These are phyloP conservation scores for Endocladia muricata DNA, from an alignment of 31 red algal species.

Conservation along the genomic window DNA sequence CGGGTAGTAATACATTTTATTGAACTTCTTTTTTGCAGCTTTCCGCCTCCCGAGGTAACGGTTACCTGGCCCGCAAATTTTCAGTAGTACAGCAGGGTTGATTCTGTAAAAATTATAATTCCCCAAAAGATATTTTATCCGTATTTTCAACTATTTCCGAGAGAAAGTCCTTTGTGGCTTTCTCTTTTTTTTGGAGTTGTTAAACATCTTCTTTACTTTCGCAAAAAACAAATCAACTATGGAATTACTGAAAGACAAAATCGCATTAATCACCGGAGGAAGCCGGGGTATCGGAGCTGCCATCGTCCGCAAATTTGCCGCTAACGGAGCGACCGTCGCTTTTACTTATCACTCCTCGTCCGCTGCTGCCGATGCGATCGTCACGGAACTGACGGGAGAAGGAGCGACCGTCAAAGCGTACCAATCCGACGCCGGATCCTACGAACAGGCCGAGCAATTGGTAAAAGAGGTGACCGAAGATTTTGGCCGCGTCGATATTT, in stretches of 20 bases:
- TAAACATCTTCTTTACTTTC: too few species aligned
- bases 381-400: not conserved
- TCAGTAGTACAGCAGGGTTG: too few species aligned
- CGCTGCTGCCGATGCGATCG: not conserved
- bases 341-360: not conserved
- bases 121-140: too few species aligned
- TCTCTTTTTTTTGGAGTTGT: too few species aligned
- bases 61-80: too few species aligned
- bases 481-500: slow-evolving; percentile 22
- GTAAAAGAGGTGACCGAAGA: not conserved
- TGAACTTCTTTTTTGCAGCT: too few species aligned
- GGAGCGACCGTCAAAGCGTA: not conserved
- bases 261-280: not conserved
- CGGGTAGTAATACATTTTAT: too few species aligned
- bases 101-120: too few species aligned
- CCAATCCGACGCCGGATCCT: slow-evolving; percentile 6
- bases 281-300: not conserved
- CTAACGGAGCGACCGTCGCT: not conserved
- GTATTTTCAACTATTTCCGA: too few species aligned
- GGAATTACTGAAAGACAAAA: not conserved
- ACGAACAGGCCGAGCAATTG: not conserved
- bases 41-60: too few species aligned
- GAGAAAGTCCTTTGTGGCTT: too few species aligned
- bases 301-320: not conserved
- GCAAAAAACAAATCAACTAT: too few species aligned